Evolutionary conservation across 768 basidiomycete species (phyloP).

Genomic region (Phaeotremella skinneri): DNA sequence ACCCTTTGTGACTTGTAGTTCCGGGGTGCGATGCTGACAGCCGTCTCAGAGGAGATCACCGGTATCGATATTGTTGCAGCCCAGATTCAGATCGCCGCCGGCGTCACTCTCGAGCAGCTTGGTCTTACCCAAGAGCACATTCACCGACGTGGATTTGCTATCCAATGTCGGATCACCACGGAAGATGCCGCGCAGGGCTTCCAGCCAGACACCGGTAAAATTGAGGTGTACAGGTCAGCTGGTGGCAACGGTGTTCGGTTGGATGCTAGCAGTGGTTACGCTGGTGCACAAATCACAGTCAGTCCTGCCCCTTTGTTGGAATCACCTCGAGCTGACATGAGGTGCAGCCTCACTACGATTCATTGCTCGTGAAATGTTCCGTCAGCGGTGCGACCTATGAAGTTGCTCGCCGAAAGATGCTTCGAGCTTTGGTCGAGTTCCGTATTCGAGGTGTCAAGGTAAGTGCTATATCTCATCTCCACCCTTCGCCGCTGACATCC

Average conservation of each 20-base stretch:
- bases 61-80: slow-evolving; percentile 99
- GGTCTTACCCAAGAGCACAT: slow-evolving; percentile 95
- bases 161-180: slow-evolving; percentile 97
- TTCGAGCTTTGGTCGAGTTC: slow-evolving; percentile 99
- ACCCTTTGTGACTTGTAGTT: slow-evolving; percentile 5
- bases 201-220: slow-evolving; percentile 99
- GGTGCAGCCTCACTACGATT: slow-evolving; percentile 90
- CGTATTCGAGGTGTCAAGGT: slow-evolving; percentile 97
- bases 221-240: slow-evolving; percentile 97
- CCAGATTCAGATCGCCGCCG: slow-evolving; percentile 99
- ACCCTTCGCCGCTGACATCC: background rate
- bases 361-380: slow-evolving; percentile 90
- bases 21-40: slow-evolving; percentile 2
- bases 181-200: slow-evolving; percentile 89
- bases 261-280: slow-evolving; percentile 95
- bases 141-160: slow-evolving; percentile 92
- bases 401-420: slow-evolving; percentile 97
- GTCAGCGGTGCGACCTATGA: slow-evolving; percentile 97
- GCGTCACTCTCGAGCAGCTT: slow-evolving; percentile 89
- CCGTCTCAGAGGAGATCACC: slow-evolving; percentile 88
- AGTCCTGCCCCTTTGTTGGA: slow-evolving; percentile 31
- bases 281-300: slow-evolving; percentile 97
- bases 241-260: slow-evolving; percentile 98
- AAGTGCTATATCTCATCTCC: slow-evolving; percentile 5
- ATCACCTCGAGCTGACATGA: slow-evolving; percentile 3